These are phyloP conservation scores for Alternaria gansuensis DNA, from an alignment of 2,329 filamentous ascomycete species.

Conservation along the genomic window DNA sequence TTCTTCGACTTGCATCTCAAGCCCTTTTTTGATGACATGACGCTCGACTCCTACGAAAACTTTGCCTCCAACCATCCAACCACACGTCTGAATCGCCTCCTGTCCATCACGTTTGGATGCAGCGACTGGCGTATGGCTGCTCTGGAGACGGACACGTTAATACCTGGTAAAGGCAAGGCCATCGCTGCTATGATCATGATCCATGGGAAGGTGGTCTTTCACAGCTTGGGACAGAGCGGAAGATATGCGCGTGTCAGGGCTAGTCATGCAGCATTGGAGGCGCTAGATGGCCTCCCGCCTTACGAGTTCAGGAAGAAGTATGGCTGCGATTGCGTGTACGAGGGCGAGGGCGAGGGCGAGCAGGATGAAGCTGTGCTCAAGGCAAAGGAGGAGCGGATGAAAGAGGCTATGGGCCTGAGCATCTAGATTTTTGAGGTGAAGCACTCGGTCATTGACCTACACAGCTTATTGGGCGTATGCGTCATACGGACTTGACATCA, in stretches of 20 bases:
- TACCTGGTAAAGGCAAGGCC: constrained; percentile 53
- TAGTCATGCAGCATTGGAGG: constrained; percentile 66
- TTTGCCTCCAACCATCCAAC: constrained; percentile 87
- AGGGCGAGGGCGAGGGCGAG: constrained; percentile 15
- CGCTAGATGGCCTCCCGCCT: constrained; percentile 60
- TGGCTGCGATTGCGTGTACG: constrained; percentile 68
- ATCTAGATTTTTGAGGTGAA: constrained; percentile 17
- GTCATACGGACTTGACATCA: not conserved
- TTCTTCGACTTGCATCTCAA: constrained; percentile 82
- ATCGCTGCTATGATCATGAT: constrained; percentile 79
- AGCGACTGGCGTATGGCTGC: constrained; percentile 60
- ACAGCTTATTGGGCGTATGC: not conserved
- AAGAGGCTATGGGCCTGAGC: constrained; percentile 29
- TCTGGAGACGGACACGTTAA: constrained; percentile 55
- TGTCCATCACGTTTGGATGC: constrained; percentile 74
- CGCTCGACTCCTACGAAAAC: constrained; percentile 73
- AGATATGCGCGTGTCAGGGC: constrained; percentile 77
- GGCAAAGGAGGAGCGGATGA: constrained; percentile 25
- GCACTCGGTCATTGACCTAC: not conserved
- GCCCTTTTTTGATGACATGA: constrained; percentile 85
- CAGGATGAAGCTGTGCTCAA: constrained; percentile 8
- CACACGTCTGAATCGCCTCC: constrained; percentile 72
- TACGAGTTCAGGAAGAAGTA: constrained; percentile 69
- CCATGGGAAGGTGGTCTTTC: constrained; percentile 73
- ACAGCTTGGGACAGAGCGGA: constrained; percentile 68